Conservation (phyloP, 2,329 filamentous ascomycete genomes). For the Chrysoporthe austroafricana region DNA sequence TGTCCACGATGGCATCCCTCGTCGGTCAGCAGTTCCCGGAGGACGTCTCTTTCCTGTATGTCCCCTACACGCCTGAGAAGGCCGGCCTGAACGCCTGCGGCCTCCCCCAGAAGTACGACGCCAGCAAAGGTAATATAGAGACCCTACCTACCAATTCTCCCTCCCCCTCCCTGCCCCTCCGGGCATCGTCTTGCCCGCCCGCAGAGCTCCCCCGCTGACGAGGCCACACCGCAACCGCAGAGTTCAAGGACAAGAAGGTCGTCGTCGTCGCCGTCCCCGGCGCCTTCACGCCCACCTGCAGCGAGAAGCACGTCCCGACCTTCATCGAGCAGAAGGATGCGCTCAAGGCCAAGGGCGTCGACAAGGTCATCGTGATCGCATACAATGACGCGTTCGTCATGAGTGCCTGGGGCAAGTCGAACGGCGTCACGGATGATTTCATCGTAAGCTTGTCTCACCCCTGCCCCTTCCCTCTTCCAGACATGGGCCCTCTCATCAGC, state of each 20-base stretch:
- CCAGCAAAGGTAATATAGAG: conserved; percentile 65
- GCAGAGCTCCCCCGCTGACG: neutral
- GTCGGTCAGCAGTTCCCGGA: conserved; percentile 83
- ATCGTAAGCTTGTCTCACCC: conserved; percentile 48
- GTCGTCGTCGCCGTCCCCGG: conserved; percentile 63
- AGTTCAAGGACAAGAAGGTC: conserved; percentile 60
- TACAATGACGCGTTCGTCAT: conserved; percentile 87
- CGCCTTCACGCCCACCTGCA: conserved; percentile 88
- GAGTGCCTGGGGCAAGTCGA: conserved; percentile 89
- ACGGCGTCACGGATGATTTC: conserved; percentile 71
- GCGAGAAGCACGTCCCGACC: conserved; percentile 77
- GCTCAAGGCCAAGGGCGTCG: conserved; percentile 80
- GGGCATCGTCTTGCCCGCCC: neutral
- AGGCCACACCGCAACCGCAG: conserved; percentile 37
- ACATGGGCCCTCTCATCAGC: conserved; percentile 1
- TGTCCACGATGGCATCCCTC: conserved; percentile 24
- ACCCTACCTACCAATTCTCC: neutral
- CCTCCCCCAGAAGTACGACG: conserved; percentile 76
- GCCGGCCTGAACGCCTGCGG: conserved; percentile 76
- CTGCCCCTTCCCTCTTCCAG: neutral
- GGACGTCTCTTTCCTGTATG: conserved; percentile 81
- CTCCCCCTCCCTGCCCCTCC: neutral
- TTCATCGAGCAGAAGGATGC: conserved; percentile 74
- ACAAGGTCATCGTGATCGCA: conserved; percentile 79
- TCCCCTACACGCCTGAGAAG: conserved; percentile 73